Percentiles rank a stretch among this genome's conserved stretches.
Evolutionary conservation across 345 rosid genomes (phyloP).

Genomic region (Isatis tinctoria): DNA sequence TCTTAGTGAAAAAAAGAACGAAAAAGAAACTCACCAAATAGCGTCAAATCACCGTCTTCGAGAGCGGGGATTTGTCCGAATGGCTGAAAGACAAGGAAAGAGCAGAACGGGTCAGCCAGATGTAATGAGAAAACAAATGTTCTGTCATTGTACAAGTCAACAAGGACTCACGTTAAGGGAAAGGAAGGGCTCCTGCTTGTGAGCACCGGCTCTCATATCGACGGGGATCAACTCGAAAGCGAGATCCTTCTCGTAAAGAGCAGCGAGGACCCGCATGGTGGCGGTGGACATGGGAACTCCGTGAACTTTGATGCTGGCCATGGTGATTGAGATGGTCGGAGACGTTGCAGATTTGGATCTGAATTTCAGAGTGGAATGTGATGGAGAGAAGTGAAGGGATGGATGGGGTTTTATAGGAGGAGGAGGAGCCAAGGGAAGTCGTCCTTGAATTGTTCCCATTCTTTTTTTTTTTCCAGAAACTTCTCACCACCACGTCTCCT

Average conservation of each 20-base stretch:
- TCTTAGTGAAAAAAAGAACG: background rate
- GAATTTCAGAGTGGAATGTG: background rate
- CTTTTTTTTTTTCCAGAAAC: background rate
- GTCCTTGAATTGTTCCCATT: slow-evolving; percentile 1
- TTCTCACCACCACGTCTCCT: slow-evolving; percentile 1
- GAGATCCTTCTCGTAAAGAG: slow-evolving; percentile 60
- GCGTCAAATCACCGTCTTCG: slow-evolving; percentile 35
- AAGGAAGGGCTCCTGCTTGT: slow-evolving; percentile 51
- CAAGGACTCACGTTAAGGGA: slow-evolving; percentile 47
- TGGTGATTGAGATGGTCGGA: background rate
- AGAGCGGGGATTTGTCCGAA: slow-evolving; percentile 47
- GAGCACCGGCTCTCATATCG: slow-evolving; percentile 51
- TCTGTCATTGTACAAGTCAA: background rate
- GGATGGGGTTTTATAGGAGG: slow-evolving; percentile 13
- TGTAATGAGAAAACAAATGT: background rate
- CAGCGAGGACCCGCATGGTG: slow-evolving; percentile 42
- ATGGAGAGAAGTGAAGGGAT: background rate
- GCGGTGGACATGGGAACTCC: slow-evolving; percentile 46
- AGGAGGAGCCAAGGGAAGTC: background rate
- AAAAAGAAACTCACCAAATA: slow-evolving; percentile 35
- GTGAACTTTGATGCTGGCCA: slow-evolving; percentile 47
- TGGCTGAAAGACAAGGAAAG: slow-evolving; percentile 24
- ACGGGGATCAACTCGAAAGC: slow-evolving; percentile 50
- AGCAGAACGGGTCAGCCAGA: background rate
- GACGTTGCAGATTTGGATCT: background rate